Evolutionary conservation across 163 green algal genomes (phyloP), one percentile per base, ranked within the genome.

Genomic region (Scenedesmus sp.): DNA sequence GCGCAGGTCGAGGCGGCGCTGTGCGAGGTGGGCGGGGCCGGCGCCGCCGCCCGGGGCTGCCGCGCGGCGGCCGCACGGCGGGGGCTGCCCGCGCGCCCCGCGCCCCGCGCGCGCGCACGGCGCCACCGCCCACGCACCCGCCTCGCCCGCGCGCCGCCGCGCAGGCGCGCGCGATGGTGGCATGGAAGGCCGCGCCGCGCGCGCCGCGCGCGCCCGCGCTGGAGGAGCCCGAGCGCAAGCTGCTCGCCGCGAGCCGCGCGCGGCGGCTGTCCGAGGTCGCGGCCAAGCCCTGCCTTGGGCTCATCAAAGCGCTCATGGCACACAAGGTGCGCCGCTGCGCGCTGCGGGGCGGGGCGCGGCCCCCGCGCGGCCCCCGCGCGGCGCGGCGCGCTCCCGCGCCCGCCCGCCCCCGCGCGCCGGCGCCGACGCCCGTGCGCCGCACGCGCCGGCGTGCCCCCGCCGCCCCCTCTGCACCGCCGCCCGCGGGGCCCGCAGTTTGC

Each of bases 401-500:
- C 57, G 45, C 34, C n/a, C n/a, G n/a, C n/a, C n/a, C n/a, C n/a
- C n/a, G n/a, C n/a, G n/a, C n/a, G n/a, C n/a, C n/a, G n/a, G n/a
- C n/a, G n/a, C n/a, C n/a, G n/a, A n/a, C n/a, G n/a, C n/a, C n/a
- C n/a, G n/a, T n/a, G n/a, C n/a, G n/a, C n/a, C n/a, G n/a, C n/a
- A n/a, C n/a, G n/a, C n/a, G n/a, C n/a, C n/a, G n/a, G n/a, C n/a
- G n/a, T n/a, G n/a, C n/a, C n/a, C n/a, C n/a, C n/a, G n/a, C n/a
- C n/a, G n/a, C n/a, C n/a, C n/a, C n/a, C n/a, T n/a, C n/a, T n/a
- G n/a, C n/a, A n/a, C n/a, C n/a, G n/a, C n/a, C n/a, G n/a, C n/a
- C n/a, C n/a, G n/a, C n/a, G n/a, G n/a, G n/a, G n/a, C n/a, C 26
- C 76, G 64, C 86, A 90, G 84, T 89, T 80, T 78, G 78, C 85